Percentiles rank a stretch among this genome's conserved stretches.
Evolutionary conservation across 1,139 yeast species (phyloP).

Genomic region (Zygoascus meyerae): DNA sequence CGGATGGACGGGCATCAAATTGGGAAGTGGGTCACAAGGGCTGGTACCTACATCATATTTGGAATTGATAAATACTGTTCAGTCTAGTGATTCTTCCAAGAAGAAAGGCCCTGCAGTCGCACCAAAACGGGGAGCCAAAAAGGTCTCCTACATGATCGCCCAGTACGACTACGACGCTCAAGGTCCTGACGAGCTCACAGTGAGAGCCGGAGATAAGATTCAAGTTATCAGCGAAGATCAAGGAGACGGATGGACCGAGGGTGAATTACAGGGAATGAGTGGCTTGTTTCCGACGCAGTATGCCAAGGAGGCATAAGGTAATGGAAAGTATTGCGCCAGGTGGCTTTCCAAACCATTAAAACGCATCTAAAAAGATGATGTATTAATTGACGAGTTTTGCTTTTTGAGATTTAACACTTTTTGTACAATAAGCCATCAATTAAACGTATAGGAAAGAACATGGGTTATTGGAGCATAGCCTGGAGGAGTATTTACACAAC

Average conservation of each 20-base stretch:
- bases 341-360: no score
- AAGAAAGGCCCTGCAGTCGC: constrained; percentile 75
- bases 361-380: no score
- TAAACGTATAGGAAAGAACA: no score
- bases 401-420: no score
- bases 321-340: no score
- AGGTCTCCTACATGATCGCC: constrained; percentile 62
- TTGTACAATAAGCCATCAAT: no score
- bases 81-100: constrained; percentile 27
- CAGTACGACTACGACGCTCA: constrained; percentile 74
- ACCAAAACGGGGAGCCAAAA: constrained; percentile 71
- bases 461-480: no score
- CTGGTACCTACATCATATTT: constrained; percentile 84
- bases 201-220: constrained; percentile 70
- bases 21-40: constrained; percentile 51
- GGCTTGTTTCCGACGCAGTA: constrained; percentile 86
- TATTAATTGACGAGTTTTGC: no score
- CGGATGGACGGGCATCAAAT: constrained; percentile 75
- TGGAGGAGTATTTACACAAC: no score
- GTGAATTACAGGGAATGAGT: constrained; percentile 63
- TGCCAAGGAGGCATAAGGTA: constrained; percentile 29
- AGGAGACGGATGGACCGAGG: constrained; percentile 97
- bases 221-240: constrained; percentile 64
- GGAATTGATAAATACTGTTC: constrained; percentile 36
- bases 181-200: constrained; percentile 74